phyloP scores from a whole-genome alignment of 148 eudicot species.

The Fagopyrum tataricum region DNA sequence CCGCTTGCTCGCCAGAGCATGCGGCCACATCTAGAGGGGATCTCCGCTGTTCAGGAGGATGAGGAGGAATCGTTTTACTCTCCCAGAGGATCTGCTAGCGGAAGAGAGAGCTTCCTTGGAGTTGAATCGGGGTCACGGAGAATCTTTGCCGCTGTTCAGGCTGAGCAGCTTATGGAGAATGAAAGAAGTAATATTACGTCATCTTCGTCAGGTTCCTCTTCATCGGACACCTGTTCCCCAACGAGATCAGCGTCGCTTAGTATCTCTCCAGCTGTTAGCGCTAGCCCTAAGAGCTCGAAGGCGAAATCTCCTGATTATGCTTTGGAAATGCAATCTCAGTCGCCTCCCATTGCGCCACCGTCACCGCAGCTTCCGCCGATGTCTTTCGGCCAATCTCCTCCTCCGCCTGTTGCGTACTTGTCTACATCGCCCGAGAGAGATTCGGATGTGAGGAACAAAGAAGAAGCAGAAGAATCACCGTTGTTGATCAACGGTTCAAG shows the following conservation, averaged over 20 bases:
- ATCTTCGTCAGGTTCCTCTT: slow-evolving; percentile 46
- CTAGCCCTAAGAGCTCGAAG: slow-evolving; percentile 48
- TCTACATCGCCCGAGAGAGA: slow-evolving; percentile 34
- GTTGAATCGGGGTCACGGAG: slow-evolving; percentile 50
- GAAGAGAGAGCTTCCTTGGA: slow-evolving; percentile 50
- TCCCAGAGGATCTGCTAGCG: slow-evolving; percentile 68
- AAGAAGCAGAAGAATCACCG: slow-evolving; percentile 41
- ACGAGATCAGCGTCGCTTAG: slow-evolving; percentile 58
- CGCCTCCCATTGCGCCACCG: slow-evolving; percentile 10
- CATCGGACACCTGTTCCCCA: slow-evolving; percentile 53
- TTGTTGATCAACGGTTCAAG: slow-evolving; percentile 30
- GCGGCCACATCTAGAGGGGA: slow-evolving; percentile 3
- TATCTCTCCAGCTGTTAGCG: slow-evolving; percentile 64
- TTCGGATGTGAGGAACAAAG: slow-evolving; percentile 27
- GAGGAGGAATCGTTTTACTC: slow-evolving; percentile 83
- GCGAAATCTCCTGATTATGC: slow-evolving; percentile 60
- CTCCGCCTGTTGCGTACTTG: slow-evolving; percentile 19
- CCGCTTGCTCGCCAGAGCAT: slow-evolving; percentile 36
- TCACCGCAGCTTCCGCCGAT: slow-evolving; percentile 37
- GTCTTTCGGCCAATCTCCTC: slow-evolving; percentile 26
- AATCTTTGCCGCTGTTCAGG: slow-evolving; percentile 37
- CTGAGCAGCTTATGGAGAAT: slow-evolving; percentile 23
- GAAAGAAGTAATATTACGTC: slow-evolving; percentile 16
- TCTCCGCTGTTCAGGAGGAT: slow-evolving; percentile 28
- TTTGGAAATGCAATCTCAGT: slow-evolving; percentile 34